A percentile compares a stretch with the other conserved stretches of the same genome.
Evolutionary conservation across 1,139 yeast genomes (phyloP).

Genomic region (Schwanniomyces etchellsii): DNA sequence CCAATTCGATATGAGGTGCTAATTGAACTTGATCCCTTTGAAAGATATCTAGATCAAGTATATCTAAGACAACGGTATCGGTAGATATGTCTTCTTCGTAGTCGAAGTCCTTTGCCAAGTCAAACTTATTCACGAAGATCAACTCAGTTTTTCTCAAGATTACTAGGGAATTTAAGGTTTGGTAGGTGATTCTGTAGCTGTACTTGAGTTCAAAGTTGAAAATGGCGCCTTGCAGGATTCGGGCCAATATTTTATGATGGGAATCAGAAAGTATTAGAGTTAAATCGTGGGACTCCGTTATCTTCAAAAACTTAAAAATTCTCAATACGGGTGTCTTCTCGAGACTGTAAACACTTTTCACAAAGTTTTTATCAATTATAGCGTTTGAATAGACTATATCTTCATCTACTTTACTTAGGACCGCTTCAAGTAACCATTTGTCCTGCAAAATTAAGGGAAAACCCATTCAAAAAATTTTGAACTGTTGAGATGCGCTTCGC

Average conservation of each 20-base stretch:
- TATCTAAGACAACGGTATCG: conserved; percentile 19
- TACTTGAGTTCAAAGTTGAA: conserved; percentile 23
- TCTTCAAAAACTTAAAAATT: conserved; percentile 18
- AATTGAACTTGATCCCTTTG: conserved; percentile 23
- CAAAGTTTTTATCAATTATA: conserved; percentile 14
- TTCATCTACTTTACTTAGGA: conserved; percentile 6
- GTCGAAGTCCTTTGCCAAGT: conserved; percentile 11
- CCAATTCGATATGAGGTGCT: conserved; percentile 12
- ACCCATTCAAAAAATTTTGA: too few species aligned
- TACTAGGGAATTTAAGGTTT: conserved; percentile 21
- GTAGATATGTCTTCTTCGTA: conserved; percentile 5
- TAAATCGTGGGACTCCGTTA: conserved; percentile 16
- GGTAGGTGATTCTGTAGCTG: conserved; percentile 27
- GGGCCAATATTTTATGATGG: conserved; percentile 23
- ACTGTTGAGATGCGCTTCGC: too few species aligned
- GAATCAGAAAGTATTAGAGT: conserved; percentile 29
- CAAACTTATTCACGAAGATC: conserved; percentile 13
- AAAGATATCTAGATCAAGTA: conserved; percentile 21
- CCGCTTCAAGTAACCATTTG: conserved; percentile 17
- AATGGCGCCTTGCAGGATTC: conserved; percentile 24
- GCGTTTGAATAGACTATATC: conserved; percentile 9
- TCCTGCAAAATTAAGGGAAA: conserved; percentile 18
- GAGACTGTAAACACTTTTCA: conserved; percentile 4
- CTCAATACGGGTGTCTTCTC: conserved; percentile 22
- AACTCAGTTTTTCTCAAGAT: conserved; percentile 21